Conservation (phyloP, 2,329 filamentous ascomycete species). For the Pestalotiopsis sp. region DNA sequence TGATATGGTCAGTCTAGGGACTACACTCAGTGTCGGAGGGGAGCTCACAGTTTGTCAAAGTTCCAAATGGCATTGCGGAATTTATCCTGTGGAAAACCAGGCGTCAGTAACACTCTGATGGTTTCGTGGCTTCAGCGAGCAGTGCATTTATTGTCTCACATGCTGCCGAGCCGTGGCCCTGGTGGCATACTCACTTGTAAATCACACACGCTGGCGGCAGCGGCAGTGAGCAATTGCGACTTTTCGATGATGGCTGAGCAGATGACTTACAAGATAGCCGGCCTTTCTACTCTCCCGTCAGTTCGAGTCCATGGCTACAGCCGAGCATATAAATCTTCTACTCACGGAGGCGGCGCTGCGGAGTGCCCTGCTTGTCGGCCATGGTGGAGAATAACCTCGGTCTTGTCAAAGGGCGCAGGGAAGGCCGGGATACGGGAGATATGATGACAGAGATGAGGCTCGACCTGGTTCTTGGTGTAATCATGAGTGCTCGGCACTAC, state of each 20-base stretch:
- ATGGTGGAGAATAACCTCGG: slow-evolving; percentile 22
- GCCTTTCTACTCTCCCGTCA: slow-evolving; percentile 41
- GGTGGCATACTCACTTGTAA: slow-evolving; percentile 42
- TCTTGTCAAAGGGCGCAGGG: neutral
- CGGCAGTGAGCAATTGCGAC: neutral
- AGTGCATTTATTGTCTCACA: neutral
- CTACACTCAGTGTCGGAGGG: neutral
- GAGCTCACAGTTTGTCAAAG: slow-evolving; percentile 75
- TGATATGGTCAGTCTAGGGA: slow-evolving; percentile 32
- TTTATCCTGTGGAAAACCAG: slow-evolving; percentile 74
- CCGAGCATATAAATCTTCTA: neutral
- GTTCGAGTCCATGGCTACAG: neutral
- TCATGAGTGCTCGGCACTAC: neutral
- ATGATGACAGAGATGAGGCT: neutral
- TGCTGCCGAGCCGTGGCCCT: neutral
- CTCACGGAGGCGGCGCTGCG: slow-evolving; percentile 28
- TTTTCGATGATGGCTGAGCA: neutral
- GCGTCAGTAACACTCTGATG: neutral
- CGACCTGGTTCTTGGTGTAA: neutral
- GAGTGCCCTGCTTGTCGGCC: slow-evolving; percentile 20
- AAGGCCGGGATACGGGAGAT: neutral
- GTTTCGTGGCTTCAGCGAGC: neutral
- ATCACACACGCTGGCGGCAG: slow-evolving; percentile 75
- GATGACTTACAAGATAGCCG: slow-evolving; percentile 51
- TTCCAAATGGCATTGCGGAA: slow-evolving; percentile 84